phyloP scores from a whole-genome alignment of 139 green algal species.

The Chlorella sp. region DNA sequence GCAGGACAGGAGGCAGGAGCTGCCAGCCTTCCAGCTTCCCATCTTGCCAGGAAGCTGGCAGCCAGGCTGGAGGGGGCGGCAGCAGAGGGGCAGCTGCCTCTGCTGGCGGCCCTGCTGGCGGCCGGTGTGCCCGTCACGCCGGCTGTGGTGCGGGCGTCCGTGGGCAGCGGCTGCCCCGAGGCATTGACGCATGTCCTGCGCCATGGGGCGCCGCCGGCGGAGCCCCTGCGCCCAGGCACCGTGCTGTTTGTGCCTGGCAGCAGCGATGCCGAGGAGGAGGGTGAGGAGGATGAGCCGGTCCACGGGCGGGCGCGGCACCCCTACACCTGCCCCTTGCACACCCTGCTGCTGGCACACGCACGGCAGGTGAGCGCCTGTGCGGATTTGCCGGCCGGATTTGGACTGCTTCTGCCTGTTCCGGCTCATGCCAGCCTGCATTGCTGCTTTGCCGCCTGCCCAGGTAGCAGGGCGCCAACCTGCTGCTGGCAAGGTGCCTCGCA shows the following conservation, averaged over 20 bases:
- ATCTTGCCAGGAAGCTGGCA: not conserved
- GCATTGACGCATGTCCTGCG: slow-evolving; percentile 1
- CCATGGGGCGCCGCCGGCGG: not conserved
- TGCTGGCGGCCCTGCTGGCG: not conserved
- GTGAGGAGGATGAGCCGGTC: not conserved
- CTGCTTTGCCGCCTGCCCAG: not conserved
- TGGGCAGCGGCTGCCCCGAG: not conserved
- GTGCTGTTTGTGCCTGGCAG: not conserved
- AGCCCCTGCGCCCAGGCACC: too few species aligned
- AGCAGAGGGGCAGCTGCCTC: not conserved
- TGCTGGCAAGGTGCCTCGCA: not conserved
- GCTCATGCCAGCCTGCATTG: not conserved
- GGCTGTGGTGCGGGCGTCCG: not conserved
- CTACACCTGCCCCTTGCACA: slow-evolving; percentile 18
- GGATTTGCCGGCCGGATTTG: not conserved
- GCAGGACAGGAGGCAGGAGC: not conserved
- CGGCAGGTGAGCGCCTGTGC: not conserved
- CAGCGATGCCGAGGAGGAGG: not conserved
- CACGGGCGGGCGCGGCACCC: not conserved
- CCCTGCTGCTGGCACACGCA: not conserved
- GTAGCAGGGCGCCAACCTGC: not conserved
- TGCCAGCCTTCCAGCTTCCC: too few species aligned
- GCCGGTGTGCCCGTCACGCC: not conserved
- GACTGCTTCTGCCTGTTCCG: not conserved
- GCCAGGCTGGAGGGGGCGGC: not conserved